Conservation (phyloP, 1,139 yeast species). For the Pneumocystis canis region DNA sequence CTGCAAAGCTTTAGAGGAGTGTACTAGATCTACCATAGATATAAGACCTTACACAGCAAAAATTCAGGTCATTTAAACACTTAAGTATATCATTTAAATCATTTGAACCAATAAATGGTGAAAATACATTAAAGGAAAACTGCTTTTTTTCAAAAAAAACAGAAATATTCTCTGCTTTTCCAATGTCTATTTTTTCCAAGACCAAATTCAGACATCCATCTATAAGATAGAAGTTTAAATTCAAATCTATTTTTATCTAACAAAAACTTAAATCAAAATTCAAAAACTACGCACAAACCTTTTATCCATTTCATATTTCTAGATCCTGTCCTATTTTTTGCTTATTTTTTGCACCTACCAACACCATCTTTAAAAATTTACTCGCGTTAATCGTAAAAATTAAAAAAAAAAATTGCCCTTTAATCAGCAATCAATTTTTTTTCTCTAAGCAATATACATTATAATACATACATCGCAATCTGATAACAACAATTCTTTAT, state of each 20-base stretch:
- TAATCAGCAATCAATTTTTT: neutral
- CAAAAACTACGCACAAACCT: slow-evolving; percentile 19
- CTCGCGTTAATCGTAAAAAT: neutral
- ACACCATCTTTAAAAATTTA: slow-evolving; percentile 36
- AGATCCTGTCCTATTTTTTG: slow-evolving; percentile 82
- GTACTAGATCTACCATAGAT: slow-evolving; percentile 5
- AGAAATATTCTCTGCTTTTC: slow-evolving; percentile 46
- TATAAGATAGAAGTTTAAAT: slow-evolving; percentile 66
- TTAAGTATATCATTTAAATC: slow-evolving; percentile 85
- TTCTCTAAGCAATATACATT: too few species aligned
- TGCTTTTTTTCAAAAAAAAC: slow-evolving; percentile 70
- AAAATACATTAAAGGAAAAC: slow-evolving; percentile 70
- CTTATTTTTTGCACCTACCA: slow-evolving; percentile 70
- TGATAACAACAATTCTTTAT: too few species aligned
- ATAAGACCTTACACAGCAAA: neutral
- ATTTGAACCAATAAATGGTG: slow-evolving; percentile 78
- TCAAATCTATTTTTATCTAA: slow-evolving; percentile 63
- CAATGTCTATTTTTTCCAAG: slow-evolving; percentile 48
- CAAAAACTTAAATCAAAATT: neutral
- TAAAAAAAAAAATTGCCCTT: neutral
- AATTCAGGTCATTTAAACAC: slow-evolving; percentile 38
- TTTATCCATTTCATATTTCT: slow-evolving; percentile 92
- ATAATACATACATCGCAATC: too few species aligned
- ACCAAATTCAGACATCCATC: slow-evolving; percentile 89
- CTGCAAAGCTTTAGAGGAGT: neutral